phyloP scores from a whole-genome alignment of 352 stramenopile species.

The Albugo candida region DNA sequence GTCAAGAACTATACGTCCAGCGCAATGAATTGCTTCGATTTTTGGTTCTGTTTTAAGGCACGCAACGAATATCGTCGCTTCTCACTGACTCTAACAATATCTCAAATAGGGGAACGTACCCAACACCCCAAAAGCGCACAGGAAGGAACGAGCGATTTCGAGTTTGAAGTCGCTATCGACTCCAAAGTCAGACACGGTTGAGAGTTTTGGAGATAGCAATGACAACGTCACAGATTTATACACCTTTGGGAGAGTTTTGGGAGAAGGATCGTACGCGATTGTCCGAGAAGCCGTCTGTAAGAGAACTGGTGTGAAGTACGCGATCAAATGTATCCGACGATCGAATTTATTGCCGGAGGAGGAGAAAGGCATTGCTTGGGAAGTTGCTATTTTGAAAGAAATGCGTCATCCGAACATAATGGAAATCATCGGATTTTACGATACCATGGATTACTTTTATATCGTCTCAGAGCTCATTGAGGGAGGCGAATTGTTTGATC shows the following conservation, averaged over 20 bases:
- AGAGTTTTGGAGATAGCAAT: neutral
- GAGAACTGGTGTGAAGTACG: constrained; percentile 55
- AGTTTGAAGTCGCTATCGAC: neutral
- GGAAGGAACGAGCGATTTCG: neutral
- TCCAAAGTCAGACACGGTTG: neutral
- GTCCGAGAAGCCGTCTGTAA: constrained; percentile 73
- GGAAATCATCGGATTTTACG: constrained; percentile 79
- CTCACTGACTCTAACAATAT: constrained; percentile 2
- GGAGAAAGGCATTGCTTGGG: constrained; percentile 48
- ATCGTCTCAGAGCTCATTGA: constrained; percentile 76
- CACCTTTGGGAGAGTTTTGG: constrained; percentile 62
- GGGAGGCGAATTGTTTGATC: constrained; percentile 79
- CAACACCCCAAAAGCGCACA: constrained; percentile 7
- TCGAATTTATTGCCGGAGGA: constrained; percentile 52
- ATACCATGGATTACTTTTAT: constrained; percentile 77
- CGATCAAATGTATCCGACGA: constrained; percentile 81
- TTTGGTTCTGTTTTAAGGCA: constrained; percentile 33
- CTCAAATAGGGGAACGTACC: constrained; percentile 1
- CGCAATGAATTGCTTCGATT: constrained; percentile 47
- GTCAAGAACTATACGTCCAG: neutral
- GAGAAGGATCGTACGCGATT: constrained; percentile 79
- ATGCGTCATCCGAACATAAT: constrained; percentile 84
- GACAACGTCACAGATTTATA: constrained; percentile 20
- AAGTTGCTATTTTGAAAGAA: constrained; percentile 65
- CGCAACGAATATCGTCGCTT: neutral